Evolutionary conservation across 768 basidiomycete genomes (phyloP).

Genomic region (Kwoniella heveanensis): DNA sequence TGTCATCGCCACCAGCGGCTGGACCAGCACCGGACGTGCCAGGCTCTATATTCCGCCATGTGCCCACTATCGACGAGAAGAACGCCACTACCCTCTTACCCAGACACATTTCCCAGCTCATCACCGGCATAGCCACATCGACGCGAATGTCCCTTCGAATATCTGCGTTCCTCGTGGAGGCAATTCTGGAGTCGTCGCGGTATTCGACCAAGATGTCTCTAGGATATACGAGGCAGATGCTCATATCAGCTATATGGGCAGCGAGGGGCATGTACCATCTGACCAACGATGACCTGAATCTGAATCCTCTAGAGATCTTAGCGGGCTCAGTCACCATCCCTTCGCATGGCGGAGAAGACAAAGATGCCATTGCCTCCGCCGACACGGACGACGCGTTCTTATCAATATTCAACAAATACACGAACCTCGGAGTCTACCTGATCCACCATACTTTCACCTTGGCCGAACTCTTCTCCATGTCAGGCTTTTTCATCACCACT

Average conservation of each 20-base stretch:
- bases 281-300: conserved; percentile 33
- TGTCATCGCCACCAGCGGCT: neutral
- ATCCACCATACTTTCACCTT: conserved; percentile 57
- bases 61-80: conserved; percentile 19
- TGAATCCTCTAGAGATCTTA: neutral
- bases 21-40: conserved; percentile 9
- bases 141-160: conserved; percentile 48
- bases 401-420: conserved; percentile 56
- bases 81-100: conserved; percentile 52
- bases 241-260: conserved; percentile 54
- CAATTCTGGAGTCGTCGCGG: conserved; percentile 51
- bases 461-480: conserved; percentile 58
- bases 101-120: conserved; percentile 50
- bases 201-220: conserved; percentile 48
- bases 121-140: conserved; percentile 52
- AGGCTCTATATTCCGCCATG: conserved; percentile 15
- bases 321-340: neutral
- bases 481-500: conserved; percentile 56
- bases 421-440: conserved; percentile 57
- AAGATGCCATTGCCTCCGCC: neutral
- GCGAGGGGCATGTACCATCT: conserved; percentile 54
- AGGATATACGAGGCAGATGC: conserved; percentile 49
- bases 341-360: no score
- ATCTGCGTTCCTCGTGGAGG: conserved; percentile 53
- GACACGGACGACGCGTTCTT: conserved; percentile 50